Base-by-base conservation (phyloP, 371 early-diverging fungal genomes). In the Mucor irregularis region DNA sequence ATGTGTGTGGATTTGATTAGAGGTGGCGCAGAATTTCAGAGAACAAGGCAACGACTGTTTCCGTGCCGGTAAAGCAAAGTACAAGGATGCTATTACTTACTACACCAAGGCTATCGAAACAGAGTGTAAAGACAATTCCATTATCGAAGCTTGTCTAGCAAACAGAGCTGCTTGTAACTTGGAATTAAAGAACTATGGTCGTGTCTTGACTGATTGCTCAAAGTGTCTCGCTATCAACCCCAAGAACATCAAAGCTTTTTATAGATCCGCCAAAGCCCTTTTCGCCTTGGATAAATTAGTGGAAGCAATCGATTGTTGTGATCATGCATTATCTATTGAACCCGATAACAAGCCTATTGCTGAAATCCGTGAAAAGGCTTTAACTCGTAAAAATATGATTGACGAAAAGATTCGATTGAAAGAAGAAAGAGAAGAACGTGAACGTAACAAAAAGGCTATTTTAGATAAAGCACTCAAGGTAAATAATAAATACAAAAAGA, bases 111-210 rank as follows among this genome's bases (percentile, higher is more conserved):
- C 90, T 1, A 65, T 98, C 25, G 90, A 86, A 9, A 86, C 84
- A 11, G 86, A 89, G n/a, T 88, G 90, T 65, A 79, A 80, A 11
- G 92, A 96, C 66, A 57, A 52, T 4, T 80, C 79, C 35, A 81
- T 97, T 26, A 87, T 86, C 26, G 89, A 94, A 38, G 78, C 86
- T 0, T 86, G 96, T 38, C 82, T 85, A 58, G 81, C 83, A 6
- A 98, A 98, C 71, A 74, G 99, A 16, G 99, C 99, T 2, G 96
- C 96, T 0, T 92, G 89, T 28, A 92, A 97, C 59, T 64, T 98
- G 13, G 92, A 95, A 62, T 81, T 96, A 33, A 72, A 93, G 87
- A 83, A 71, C 61, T 62, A 44, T 17, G 86, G 97, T 8, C 83
- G 77, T 54, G 94, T 88, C 9, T 64, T 97, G 47, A 84, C 78